A percentile compares a stretch with the other conserved stretches of the same genome.
phyloP scores from a whole-genome alignment of 1,284 basidiomycete species.

The Melampsora larici-populina region DNA sequence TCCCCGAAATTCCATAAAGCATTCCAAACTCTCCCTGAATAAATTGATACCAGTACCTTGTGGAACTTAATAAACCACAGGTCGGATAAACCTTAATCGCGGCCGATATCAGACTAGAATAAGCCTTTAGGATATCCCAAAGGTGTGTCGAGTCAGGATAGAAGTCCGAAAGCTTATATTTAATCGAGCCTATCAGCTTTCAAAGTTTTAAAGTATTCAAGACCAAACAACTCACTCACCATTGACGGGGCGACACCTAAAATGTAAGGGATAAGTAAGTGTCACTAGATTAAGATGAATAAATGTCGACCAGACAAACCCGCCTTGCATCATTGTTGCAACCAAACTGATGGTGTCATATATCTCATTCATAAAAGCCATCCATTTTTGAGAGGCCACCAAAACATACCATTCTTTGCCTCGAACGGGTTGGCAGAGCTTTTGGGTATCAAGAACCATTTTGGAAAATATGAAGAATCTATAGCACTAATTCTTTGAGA shows the following conservation, averaged over 20 bases:
- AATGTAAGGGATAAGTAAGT: too few relatives aligned
- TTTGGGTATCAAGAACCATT: not conserved
- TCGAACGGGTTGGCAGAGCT: slow-evolving; percentile 36
- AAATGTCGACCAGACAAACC: not conserved
- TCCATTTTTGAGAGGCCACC: slow-evolving; percentile 36
- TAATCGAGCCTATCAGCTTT: too few relatives aligned
- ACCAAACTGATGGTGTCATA: slow-evolving; percentile 27
- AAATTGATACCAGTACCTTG: slow-evolving; percentile 27
- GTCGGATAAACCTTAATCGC: slow-evolving; percentile 22
- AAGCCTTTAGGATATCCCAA: slow-evolving; percentile 22
- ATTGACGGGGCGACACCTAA: too few relatives aligned
- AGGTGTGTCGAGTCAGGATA: slow-evolving; percentile 24
- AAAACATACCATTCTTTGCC: slow-evolving; percentile 39
- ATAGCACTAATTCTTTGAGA: not conserved
- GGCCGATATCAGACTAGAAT: not conserved
- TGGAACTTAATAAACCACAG: slow-evolving; percentile 13
- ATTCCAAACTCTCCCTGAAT: slow-evolving; percentile 30
- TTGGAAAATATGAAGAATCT: not conserved
- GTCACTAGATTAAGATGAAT: too few relatives aligned
- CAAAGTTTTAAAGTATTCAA: too few relatives aligned
- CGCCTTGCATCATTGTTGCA: slow-evolving; percentile 38
- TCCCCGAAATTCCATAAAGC: slow-evolving; percentile 7
- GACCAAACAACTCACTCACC: too few relatives aligned
- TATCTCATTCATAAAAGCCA: slow-evolving; percentile 31
- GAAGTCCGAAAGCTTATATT: slow-evolving; percentile 23